phyloP scores from a whole-genome alignment of 768 basidiomycete species.

The Phylloporus arenicola region DNA sequence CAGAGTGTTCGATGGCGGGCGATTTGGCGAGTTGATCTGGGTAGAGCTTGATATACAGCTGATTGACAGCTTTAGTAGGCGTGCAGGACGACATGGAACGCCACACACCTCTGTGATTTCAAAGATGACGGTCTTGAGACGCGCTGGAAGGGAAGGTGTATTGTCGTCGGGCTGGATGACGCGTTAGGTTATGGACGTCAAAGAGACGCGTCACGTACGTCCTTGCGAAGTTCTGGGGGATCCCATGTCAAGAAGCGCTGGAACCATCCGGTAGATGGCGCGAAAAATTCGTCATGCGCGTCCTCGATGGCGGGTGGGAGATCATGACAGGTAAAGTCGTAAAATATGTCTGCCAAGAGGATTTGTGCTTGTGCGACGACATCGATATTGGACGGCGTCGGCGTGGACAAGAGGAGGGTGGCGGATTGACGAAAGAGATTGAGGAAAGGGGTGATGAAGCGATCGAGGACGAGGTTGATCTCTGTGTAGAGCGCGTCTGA shows the following conservation, averaged over 20 bases:
- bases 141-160: conserved; percentile 80
- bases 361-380: conserved; percentile 69
- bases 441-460: conserved; percentile 82
- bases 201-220: conserved; percentile 39
- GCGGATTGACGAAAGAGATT: conserved; percentile 72
- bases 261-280: conserved; percentile 61
- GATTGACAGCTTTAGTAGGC: not conserved
- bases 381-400: conserved; percentile 35
- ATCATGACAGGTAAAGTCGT: conserved; percentile 94
- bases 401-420: conserved; percentile 41
- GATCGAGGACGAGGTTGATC: conserved; percentile 84
- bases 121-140: conserved; percentile 83
- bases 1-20: conserved; percentile 63
- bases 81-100: not conserved
- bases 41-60: conserved; percentile 81
- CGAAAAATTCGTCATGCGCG: conserved; percentile 77
- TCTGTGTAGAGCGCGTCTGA: conserved; percentile 82
- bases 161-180: conserved; percentile 65
- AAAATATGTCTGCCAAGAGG: conserved; percentile 79
- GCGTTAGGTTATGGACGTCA: conserved; percentile 4
- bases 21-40: conserved; percentile 68
- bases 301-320: conserved; percentile 94
- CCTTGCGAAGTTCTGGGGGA: conserved; percentile 57
- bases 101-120: conserved; percentile 77
- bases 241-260: conserved; percentile 81